Evolutionary conservation across 306 rosid species (phyloP), one percentile per base, ranked within the genome.

Genomic region (Echinosophora koreensis): DNA sequence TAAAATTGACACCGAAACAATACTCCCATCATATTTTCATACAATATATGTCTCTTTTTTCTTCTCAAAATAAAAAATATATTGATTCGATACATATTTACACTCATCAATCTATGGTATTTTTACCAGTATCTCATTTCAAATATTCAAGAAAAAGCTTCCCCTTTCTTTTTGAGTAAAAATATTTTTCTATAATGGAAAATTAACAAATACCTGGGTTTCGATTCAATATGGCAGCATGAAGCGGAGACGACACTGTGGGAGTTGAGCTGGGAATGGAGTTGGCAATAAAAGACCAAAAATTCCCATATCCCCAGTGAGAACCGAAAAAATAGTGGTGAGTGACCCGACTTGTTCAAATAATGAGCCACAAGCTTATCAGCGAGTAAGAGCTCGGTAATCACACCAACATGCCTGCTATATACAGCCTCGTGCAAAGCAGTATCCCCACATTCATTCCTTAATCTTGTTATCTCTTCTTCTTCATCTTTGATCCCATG

Each of bases 381-480:
- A 7, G 37, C 49, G 9, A 42, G 49, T 8, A 42, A 42, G 9
- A 42, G 49, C 9, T 42, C 49, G 9, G 4, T 42, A 42, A 66
- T 49, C 16, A 46, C 27, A 15, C 22, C 50, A 44, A 15, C 5
- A 57, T 67, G 1, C 2, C 6, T 50, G 66, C 61, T 41, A 18
- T 10, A 10, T 39, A 86, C 57, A 3, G 87, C 81, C 55, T 51
- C 80, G 8, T 86, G 89, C 60, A 76, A 30, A 15, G 81, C 72
- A 5, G 87, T 86, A 10, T 69, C 62, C 3, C 76, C 73, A 8
- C 32, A 30, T 4, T 28, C 38, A 63, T 82, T 82, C 4, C 8
- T 28, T 8, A 11, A 11, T 15, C 74, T 46, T 0, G 76, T 5
- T 70, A 32, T n/a, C 18, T 5, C 9, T 51, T 34, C 15, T 11